phyloP scores from a whole-genome alignment of 2,329 filamentous ascomycete species.

The Colletotrichum sp. region DNA sequence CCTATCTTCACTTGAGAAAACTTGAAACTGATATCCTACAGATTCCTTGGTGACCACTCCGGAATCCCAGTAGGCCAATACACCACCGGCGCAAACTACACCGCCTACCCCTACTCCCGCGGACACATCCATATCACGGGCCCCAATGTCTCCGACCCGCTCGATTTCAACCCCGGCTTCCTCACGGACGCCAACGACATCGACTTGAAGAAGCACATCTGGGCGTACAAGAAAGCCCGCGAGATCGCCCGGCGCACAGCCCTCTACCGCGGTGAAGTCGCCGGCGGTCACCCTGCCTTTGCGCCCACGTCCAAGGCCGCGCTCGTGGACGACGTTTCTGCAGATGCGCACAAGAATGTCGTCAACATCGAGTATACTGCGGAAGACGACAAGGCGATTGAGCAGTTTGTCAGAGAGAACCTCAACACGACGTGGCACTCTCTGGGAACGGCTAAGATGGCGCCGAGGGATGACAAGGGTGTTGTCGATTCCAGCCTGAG shows the following conservation, averaged over 20 bases:
- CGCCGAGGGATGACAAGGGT: conserved; percentile 40
- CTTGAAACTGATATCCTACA: neutral
- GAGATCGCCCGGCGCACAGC: conserved; percentile 64
- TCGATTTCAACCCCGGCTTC: conserved; percentile 59
- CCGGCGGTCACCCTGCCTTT: conserved; percentile 49
- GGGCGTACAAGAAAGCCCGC: conserved; percentile 70
- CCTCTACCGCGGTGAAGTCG: conserved; percentile 55
- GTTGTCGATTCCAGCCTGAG: conserved; percentile 46
- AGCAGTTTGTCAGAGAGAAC: conserved; percentile 46
- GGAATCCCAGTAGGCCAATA: conserved; percentile 48
- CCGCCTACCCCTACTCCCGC: conserved; percentile 64
- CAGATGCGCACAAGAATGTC: conserved; percentile 40
- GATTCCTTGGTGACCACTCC: conserved; percentile 39
- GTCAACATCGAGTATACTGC: conserved; percentile 51
- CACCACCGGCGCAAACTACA: conserved; percentile 54
- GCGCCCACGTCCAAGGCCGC: conserved; percentile 43
- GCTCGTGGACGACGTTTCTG: conserved; percentile 45
- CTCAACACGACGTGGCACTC: conserved; percentile 52
- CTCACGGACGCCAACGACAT: conserved; percentile 51
- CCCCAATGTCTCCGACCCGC: conserved; percentile 35
- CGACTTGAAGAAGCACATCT: conserved; percentile 66
- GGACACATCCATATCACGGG: conserved; percentile 61
- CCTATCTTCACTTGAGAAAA: too few species aligned
- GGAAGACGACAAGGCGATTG: conserved; percentile 56
- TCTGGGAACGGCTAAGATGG: conserved; percentile 52